These are phyloP conservation scores for Malassezia sympodialis DNA, from an alignment of 1,284 basidiomycete species.

Conservation along the genomic window DNA sequence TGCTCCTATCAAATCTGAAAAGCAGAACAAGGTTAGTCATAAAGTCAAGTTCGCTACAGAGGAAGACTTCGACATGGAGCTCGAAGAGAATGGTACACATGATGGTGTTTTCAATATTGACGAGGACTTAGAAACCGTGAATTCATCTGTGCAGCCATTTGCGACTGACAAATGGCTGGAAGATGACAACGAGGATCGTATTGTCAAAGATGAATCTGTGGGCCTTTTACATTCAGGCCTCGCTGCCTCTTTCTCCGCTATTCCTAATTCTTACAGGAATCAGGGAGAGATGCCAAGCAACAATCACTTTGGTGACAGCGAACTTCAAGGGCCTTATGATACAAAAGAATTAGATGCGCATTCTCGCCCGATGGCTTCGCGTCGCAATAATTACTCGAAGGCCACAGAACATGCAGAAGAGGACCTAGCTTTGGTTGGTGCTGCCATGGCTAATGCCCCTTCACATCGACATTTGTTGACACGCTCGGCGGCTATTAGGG, in stretches of 20 bases:
- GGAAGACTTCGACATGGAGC: background rate
- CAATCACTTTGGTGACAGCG: background rate
- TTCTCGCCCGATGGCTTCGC: background rate
- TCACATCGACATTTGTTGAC: conserved; percentile 23
- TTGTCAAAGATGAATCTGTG: background rate
- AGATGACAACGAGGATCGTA: background rate
- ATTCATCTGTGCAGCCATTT: background rate
- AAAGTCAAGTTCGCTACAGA: background rate
- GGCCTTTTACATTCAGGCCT: background rate
- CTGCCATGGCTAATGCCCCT: conserved; percentile 37
- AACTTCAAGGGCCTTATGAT: background rate
- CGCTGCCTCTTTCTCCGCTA: conserved; percentile 4
- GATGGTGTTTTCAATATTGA: background rate
- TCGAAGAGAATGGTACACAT: background rate
- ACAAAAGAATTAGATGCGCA: background rate
- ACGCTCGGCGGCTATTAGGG: conserved; percentile 17
- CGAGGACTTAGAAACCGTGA: background rate
- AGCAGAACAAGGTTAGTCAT: background rate
- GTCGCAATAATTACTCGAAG: background rate
- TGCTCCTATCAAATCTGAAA: background rate
- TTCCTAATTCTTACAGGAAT: background rate
- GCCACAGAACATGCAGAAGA: conserved; percentile 2
- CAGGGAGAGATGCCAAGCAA: background rate
- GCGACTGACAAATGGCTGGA: background rate
- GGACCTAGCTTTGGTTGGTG: conserved; percentile 25